Percentiles rank a stretch among this genome's conserved stretches.
phyloP scores from a whole-genome alignment of 805 yeast genomes.

The Candida germanica region DNA sequence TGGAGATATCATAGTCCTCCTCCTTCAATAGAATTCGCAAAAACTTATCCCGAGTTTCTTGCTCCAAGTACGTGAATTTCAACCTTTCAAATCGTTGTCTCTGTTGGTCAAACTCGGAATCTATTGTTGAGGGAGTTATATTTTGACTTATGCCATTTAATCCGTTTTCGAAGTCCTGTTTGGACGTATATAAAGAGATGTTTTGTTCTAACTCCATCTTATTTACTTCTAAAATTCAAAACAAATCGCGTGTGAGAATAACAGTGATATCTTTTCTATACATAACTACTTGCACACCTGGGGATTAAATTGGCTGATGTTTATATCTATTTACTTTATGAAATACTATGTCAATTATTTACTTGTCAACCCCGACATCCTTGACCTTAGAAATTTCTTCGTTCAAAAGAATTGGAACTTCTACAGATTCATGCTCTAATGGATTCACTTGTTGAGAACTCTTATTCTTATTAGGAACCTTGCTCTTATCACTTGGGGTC shows the following conservation, averaged over 20 bases:
- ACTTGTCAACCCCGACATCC: slow-evolving; percentile 24
- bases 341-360: too few relatives aligned
- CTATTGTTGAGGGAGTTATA: slow-evolving; percentile 27
- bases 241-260: slow-evolving; percentile 4
- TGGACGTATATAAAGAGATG: slow-evolving; percentile 10
- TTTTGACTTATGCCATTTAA: slow-evolving; percentile 7
- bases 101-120: slow-evolving; percentile 34
- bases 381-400: slow-evolving; percentile 40
- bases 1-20: slow-evolving; percentile 17
- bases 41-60: slow-evolving; percentile 68
- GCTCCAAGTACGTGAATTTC: slow-evolving; percentile 65
- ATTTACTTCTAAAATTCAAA: neutral
- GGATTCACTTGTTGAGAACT: slow-evolving; percentile 9
- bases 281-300: too few relatives aligned
- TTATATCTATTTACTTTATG: too few relatives aligned
- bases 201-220: slow-evolving; percentile 7
- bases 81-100: slow-evolving; percentile 49
- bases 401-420: slow-evolving; percentile 48
- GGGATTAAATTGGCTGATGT: neutral
- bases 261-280: too few relatives aligned
- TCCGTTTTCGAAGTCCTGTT: slow-evolving; percentile 15
- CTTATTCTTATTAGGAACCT: slow-evolving; percentile 11
- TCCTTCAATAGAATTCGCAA: slow-evolving; percentile 42
- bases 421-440: slow-evolving; percentile 44
- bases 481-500: slow-evolving; percentile 37